These are phyloP conservation scores for Raphanus sativus DNA, from an alignment of 345 rosid genomes.

Conservation along the genomic window DNA sequence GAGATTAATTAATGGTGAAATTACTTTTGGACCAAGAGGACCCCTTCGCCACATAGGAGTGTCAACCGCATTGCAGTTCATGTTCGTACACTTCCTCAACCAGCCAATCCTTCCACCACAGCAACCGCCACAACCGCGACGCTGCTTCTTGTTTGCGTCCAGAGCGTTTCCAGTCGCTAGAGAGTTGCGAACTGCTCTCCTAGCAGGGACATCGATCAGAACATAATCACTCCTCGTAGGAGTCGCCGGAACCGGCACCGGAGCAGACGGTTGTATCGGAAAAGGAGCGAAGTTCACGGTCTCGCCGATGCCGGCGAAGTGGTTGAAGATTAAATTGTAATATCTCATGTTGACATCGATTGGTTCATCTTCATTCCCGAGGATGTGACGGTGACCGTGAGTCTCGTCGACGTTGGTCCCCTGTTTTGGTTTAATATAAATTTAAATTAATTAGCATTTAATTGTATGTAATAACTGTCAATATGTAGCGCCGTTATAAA, in stretches of 20 bases:
- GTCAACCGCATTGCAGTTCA: constrained; percentile 16
- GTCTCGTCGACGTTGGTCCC: constrained; percentile 6
- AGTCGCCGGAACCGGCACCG: background rate
- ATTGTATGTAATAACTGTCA: background rate
- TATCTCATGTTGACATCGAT: constrained; percentile 18
- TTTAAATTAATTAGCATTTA: background rate
- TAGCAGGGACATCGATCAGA: constrained; percentile 29
- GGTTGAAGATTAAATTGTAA: constrained; percentile 9
- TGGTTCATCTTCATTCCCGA: background rate
- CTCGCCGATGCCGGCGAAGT: constrained; percentile 26
- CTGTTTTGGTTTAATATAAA: constrained; percentile 1
- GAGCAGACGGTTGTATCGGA: constrained; percentile 5
- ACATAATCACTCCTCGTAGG: constrained; percentile 12
- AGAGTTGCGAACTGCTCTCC: constrained; percentile 12
- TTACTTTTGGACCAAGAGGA: constrained; percentile 42
- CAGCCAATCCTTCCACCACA: background rate
- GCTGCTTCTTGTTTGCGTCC: background rate
- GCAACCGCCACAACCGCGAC: background rate
- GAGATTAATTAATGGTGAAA: background rate
- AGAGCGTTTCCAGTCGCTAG: background rate
- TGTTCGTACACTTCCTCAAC: constrained; percentile 18
- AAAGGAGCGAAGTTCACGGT: constrained; percentile 9
- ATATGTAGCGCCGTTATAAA: background rate
- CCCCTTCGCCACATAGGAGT: constrained; percentile 45
- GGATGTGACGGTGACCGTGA: background rate